Percentiles rank a stretch among this genome's conserved stretches.
Evolutionary conservation across 176 grass and related monocot genomes (phyloP).

Genomic region (Eragrostis curvula): DNA sequence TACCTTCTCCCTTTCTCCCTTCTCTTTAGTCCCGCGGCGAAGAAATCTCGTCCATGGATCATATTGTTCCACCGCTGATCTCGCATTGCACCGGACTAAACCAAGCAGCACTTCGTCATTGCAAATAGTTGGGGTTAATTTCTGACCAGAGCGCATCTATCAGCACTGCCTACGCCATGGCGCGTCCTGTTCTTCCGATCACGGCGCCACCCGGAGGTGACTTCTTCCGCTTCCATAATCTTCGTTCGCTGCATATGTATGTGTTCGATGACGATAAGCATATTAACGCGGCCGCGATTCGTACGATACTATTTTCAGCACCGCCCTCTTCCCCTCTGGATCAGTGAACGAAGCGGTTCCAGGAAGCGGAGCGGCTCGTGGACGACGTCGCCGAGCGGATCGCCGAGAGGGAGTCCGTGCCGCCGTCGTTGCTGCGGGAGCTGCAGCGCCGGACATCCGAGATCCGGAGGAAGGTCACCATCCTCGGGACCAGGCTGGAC

Average conservation of each 20-base stretch:
- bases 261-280: neutral
- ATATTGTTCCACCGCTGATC: neutral
- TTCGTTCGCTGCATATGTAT: no score
- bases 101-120: neutral
- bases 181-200: slow-evolving; percentile 7
- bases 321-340: slow-evolving; percentile 43
- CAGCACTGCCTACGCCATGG: neutral
- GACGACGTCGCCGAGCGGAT: slow-evolving; percentile 46
- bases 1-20: no score
- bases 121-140: neutral
- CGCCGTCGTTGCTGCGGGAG: slow-evolving; percentile 48
- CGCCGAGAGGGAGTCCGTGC: slow-evolving; percentile 55
- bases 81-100: neutral
- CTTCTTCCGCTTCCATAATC: no score
- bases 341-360: slow-evolving; percentile 60
- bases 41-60: no score
- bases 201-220: neutral
- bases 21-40: no score
- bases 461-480: slow-evolving; percentile 67
- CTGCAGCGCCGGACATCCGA: slow-evolving; percentile 51
- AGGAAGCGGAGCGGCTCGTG: slow-evolving; percentile 55
- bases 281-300: neutral
- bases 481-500: slow-evolving; percentile 63
- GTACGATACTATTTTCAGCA: neutral
- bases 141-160: neutral